Evolutionary conservation across 495 filamentous ascomycete genomes (phyloP), one percentile per base, ranked within the genome.

Genomic region (Neurospora africana): DNA sequence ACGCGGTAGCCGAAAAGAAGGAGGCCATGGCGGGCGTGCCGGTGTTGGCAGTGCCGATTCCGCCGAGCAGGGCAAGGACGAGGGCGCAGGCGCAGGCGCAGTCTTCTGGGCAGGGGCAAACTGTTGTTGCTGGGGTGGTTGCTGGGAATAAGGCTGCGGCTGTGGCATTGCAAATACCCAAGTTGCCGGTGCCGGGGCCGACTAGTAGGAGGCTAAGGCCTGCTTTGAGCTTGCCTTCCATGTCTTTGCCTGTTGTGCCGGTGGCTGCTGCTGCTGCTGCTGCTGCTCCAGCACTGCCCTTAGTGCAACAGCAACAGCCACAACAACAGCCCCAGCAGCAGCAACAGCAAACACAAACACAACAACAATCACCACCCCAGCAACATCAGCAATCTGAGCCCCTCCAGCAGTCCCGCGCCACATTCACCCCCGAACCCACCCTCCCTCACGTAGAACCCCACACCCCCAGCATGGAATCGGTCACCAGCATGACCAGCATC

Each of bases 391-490:
- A 58, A 27, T 23, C 37, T 1, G 68, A 70, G 15, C 69, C 15
- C 6, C 43, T 38, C 8, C 44, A 67, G 19, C 72, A 43, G 0
- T 43, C 35, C 41, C 70, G 36, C 21, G 21, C 36, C 15, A 68
- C 76, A 44, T 53, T 71, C 7, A 76, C 75, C 8, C 73, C 75
- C 15, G 71, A 75, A 67, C 73, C 71, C 53, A 47, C 69, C 5
- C 68, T 72, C 39, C 73, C 71, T 0, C 35, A 69, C 40, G 38
- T 41, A 4, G 74, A 74, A 17, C 70, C 74, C 38, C 70, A 70
- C 7, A 76, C 74, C 23, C 74, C 74, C 0, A 72, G 70, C 70
- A 65, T 74, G 6, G 72, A 72, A 23, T 76, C 74, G 11, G 72
- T 69, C 38, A 43, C 73, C 15, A 35, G 35, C 27, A 33, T 21